Conservation (phyloP, 352 stramenopile species). For the Pythium pectinolyticum region DNA sequence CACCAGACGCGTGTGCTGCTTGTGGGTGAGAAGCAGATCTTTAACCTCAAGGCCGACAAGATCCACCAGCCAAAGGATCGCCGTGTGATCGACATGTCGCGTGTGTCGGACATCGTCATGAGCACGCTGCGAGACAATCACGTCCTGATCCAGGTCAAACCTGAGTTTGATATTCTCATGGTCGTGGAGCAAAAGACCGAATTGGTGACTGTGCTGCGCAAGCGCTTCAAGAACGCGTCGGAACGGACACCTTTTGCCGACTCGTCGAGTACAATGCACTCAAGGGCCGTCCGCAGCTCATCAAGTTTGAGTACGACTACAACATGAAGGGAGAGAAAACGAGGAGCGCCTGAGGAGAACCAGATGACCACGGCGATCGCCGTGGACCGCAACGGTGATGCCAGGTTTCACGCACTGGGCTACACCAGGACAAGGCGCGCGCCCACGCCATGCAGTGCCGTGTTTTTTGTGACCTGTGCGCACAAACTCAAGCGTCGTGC, state of each 20-base stretch:
- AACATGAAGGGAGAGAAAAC: conserved; percentile 58
- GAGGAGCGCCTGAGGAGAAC: conserved; percentile 63
- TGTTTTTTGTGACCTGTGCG: too few species aligned
- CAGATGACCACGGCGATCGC: conserved; percentile 72
- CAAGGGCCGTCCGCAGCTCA: conserved; percentile 61
- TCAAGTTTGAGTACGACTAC: conserved; percentile 75
- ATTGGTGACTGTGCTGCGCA: conserved; percentile 70
- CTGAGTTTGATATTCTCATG: conserved; percentile 71
- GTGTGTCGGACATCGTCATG: conserved; percentile 64
- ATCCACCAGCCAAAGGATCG: conserved; percentile 83
- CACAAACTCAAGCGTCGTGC: too few species aligned
- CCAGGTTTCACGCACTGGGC: too few species aligned
- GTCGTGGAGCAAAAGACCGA: conserved; percentile 80
- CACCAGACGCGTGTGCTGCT: conserved; percentile 77
- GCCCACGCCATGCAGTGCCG: too few species aligned
- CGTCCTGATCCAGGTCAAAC: conserved; percentile 72
- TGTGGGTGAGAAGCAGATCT: conserved; percentile 72
- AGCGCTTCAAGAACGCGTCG: conserved; percentile 56
- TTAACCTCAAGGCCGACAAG: conserved; percentile 85
- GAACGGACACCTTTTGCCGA: conserved; percentile 68
- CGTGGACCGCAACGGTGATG: conserved; percentile 49
- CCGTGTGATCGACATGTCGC: conserved; percentile 61
- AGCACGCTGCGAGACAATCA: conserved; percentile 83
- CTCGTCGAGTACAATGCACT: conserved; percentile 66
- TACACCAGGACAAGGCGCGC: too few species aligned